Conservation (phyloP, 73 alveolate species). For the Tetrahymena borealis region DNA sequence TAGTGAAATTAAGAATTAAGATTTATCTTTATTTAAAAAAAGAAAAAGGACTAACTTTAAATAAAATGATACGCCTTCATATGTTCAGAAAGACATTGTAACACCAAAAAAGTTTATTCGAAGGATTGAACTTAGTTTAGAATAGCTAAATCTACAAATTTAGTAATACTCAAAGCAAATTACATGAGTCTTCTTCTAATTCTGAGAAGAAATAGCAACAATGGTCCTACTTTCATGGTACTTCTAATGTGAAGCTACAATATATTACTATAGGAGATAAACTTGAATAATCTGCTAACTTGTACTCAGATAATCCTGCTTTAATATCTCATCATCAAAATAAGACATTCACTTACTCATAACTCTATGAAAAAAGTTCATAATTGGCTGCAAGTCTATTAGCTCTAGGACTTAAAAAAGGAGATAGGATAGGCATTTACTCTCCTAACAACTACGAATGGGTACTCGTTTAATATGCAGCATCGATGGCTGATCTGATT, state of each 20-base stretch:
- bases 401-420: conserved; percentile 72
- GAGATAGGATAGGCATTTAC: conserved; percentile 73
- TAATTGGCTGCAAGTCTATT: conserved; percentile 69
- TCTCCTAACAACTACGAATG: conserved; percentile 79
- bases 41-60: too few relatives aligned
- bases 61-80: too few relatives aligned
- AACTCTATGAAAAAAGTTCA: conserved; percentile 49
- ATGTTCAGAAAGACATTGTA: too few relatives aligned
- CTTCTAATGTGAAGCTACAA: background rate
- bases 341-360: conserved; percentile 35
- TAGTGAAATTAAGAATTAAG: too few relatives aligned
- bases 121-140: too few relatives aligned
- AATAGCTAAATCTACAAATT: too few relatives aligned
- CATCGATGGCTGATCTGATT: conserved; percentile 68
- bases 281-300: background rate
- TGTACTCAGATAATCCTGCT: background rate
- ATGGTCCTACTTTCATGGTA: background rate
- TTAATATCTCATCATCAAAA: conserved; percentile 20
- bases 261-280: background rate
- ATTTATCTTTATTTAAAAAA: too few relatives aligned
- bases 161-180: too few relatives aligned
- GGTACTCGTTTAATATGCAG: conserved; percentile 62
- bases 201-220: background rate
- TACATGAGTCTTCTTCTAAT: background rate
- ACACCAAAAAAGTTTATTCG: too few relatives aligned